A percentile compares a stretch with the other conserved stretches of the same genome.
Evolutionary conservation across 306 rosid genomes (phyloP).

Genomic region (Medicago arabica): DNA sequence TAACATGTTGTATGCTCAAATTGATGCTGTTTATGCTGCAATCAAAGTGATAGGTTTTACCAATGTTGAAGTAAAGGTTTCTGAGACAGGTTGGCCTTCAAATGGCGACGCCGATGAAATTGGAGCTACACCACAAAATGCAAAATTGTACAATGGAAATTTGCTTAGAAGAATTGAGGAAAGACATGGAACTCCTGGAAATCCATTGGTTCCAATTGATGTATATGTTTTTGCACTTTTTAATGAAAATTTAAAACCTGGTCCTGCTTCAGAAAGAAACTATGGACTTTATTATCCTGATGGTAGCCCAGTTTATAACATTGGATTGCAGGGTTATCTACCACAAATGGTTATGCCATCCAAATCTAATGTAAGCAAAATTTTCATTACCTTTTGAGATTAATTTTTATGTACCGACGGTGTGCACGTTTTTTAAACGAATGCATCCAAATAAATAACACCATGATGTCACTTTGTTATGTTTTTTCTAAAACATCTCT

Average conservation of each 20-base stretch:
- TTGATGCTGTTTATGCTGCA: slow-evolving; percentile 84
- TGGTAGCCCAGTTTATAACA: slow-evolving; percentile 75
- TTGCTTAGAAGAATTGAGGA: slow-evolving; percentile 59
- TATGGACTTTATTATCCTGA: slow-evolving; percentile 87
- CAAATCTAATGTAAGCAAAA: slow-evolving; percentile 44
- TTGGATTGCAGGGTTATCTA: slow-evolving; percentile 68
- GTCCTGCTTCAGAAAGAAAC: slow-evolving; percentile 82
- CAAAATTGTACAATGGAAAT: slow-evolving; percentile 72
- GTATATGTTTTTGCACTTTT: slow-evolving; percentile 82
- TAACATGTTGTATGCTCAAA: slow-evolving; percentile 90
- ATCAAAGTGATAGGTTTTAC: slow-evolving; percentile 70
- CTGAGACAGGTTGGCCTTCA: slow-evolving; percentile 98
- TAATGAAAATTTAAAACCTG: slow-evolving; percentile 80
- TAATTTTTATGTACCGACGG: neutral
- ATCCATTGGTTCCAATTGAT: slow-evolving; percentile 77
- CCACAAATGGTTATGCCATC: slow-evolving; percentile 56
- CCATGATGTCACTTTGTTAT: no score
- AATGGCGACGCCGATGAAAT: slow-evolving; percentile 69
- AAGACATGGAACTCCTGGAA: slow-evolving; percentile 77
- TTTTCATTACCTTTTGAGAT: neutral
- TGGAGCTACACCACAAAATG: slow-evolving; percentile 80
- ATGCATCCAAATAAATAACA: neutral
- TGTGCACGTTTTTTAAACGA: no score
- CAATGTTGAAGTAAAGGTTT: slow-evolving; percentile 67
- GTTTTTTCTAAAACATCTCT: neutral